Conservation (phyloP, 352 stramenopile genomes). For the Globisporangium ultimum region DNA sequence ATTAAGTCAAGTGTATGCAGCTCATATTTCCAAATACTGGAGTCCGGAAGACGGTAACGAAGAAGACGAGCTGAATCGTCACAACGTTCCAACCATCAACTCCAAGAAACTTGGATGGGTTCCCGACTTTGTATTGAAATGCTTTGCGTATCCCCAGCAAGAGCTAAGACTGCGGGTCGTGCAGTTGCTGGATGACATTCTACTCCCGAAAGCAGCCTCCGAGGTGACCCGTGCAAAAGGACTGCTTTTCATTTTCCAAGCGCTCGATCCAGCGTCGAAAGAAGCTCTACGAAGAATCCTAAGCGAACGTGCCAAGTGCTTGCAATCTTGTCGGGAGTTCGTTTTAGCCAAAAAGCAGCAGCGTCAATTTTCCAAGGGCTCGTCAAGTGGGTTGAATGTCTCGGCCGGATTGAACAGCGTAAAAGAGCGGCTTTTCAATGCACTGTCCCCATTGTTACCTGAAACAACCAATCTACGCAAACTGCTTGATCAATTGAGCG, state of each 20-base stretch:
- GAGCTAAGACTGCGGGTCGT: conserved; percentile 81
- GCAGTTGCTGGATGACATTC: conserved; percentile 81
- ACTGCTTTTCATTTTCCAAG: conserved; percentile 70
- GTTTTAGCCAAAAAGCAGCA: conserved; percentile 42
- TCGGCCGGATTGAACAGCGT: conserved; percentile 19
- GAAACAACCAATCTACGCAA: conserved; percentile 54
- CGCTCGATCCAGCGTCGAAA: conserved; percentile 53
- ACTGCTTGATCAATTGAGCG: conserved; percentile 57
- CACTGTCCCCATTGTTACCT: conserved; percentile 47
- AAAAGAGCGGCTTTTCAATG: conserved; percentile 31
- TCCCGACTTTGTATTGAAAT: conserved; percentile 82
- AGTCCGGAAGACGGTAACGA: conserved; percentile 22
- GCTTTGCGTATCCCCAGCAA: conserved; percentile 81
- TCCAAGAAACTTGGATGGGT: conserved; percentile 80
- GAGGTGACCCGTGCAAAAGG: conserved; percentile 57
- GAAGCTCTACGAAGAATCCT: conserved; percentile 74
- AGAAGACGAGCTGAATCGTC: conserved; percentile 16
- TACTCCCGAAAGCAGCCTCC: conserved; percentile 64
- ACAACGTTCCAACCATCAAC: conserved; percentile 29
- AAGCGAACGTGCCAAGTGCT: conserved; percentile 55
- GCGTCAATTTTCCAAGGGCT: conserved; percentile 22
- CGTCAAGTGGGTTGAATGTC: background rate
- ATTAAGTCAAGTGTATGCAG: conserved; percentile 75
- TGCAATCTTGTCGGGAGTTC: conserved; percentile 31
- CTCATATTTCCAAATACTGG: conserved; percentile 67